These are phyloP conservation scores for Nicotiana obtusifolia DNA, from an alignment of 257 asterid species.

Conservation along the genomic window DNA sequence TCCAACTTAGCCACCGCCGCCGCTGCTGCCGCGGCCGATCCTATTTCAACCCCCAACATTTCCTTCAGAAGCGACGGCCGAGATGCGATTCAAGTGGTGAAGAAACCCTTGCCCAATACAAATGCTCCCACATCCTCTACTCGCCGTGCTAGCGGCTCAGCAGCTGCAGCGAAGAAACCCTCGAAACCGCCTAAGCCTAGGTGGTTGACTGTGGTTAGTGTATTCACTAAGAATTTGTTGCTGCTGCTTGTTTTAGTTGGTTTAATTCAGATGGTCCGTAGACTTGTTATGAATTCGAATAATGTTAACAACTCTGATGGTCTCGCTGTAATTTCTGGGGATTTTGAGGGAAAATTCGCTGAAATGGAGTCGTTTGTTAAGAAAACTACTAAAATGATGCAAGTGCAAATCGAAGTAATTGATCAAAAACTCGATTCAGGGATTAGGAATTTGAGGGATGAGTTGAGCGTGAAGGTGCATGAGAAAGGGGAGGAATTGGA, in stretches of 20 bases:
- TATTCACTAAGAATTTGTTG: constrained; percentile 51
- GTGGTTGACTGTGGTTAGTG: constrained; percentile 61
- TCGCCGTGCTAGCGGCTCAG: constrained; percentile 27
- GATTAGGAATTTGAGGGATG: constrained; percentile 40
- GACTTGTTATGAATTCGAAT: constrained; percentile 32
- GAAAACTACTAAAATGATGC: constrained; percentile 58
- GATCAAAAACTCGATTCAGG: constrained; percentile 50
- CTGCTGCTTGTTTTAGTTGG: constrained; percentile 44
- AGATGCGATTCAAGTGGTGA: constrained; percentile 24
- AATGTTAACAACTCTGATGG: constrained; percentile 17
- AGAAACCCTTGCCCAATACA: constrained; percentile 29
- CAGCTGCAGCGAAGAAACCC: constrained; percentile 17
- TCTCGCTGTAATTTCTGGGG: constrained; percentile 39
- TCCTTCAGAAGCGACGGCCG: constrained; percentile 12
- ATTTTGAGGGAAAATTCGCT: constrained; percentile 48
- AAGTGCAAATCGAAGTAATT: constrained; percentile 69
- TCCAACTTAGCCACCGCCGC: constrained; percentile 19
- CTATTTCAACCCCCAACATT: constrained; percentile 25
- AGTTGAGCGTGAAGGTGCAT: constrained; percentile 45
- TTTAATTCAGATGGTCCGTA: constrained; percentile 46
- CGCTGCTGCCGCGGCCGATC: constrained; percentile 19
- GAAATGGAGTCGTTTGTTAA: constrained; percentile 54
- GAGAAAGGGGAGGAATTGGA: constrained; percentile 34
- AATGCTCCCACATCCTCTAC: constrained; percentile 14
- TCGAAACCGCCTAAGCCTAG: constrained; percentile 46